Conservation (phyloP, 768 basidiomycete genomes). For the Coprinopsis marcescibilis region DNA sequence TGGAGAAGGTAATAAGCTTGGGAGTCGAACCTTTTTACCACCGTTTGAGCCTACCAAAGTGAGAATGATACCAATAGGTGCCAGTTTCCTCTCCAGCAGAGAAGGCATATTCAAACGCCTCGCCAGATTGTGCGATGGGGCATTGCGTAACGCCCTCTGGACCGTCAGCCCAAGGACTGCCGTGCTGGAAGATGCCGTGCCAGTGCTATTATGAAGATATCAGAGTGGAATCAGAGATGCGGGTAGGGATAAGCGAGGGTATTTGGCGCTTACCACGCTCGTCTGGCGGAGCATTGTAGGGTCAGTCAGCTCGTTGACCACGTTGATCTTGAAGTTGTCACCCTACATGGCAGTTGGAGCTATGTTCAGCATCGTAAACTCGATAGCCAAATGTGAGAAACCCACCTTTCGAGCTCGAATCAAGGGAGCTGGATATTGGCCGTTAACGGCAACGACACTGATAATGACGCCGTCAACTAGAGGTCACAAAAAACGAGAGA, state of each 20-base stretch:
- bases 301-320: conserved; percentile 33
- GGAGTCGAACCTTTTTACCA: not conserved
- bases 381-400: too few species aligned
- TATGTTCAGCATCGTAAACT: too few species aligned
- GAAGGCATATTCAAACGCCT: conserved; percentile 36
- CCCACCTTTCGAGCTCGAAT: too few species aligned
- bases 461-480: too few species aligned
- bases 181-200: too few species aligned
- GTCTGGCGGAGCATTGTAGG: conserved; percentile 33
- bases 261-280: conserved; percentile 28
- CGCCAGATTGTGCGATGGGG: conserved; percentile 33
- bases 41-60: conserved; percentile 20
- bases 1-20: not conserved
- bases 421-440: too few species aligned
- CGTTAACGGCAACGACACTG: too few species aligned
- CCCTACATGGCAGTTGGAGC: conserved; percentile 27
- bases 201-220: not conserved
- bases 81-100: conserved; percentile 31
- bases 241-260: not conserved
- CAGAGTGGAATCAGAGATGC: not conserved
- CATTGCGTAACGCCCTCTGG: conserved; percentile 38
- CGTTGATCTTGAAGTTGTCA: conserved; percentile 34
- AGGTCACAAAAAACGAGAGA: too few species aligned
- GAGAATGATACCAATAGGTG: conserved; percentile 38
- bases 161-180: too few species aligned